Conservation (phyloP, 345 rosid genomes). For the Raphanus raphanistrum region DNA sequence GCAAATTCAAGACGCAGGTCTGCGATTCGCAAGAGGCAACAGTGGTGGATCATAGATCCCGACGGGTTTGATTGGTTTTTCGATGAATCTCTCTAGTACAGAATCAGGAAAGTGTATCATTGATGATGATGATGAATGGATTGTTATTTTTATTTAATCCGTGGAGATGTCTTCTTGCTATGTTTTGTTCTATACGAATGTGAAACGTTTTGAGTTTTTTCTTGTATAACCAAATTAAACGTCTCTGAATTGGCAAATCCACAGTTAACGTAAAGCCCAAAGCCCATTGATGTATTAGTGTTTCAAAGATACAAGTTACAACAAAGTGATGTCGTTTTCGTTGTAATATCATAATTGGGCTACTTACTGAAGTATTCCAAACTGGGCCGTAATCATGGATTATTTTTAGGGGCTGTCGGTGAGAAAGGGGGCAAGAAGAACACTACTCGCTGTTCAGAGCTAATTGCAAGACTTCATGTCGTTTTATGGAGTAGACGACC, state of each 20-base stretch:
- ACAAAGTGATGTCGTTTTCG: neutral
- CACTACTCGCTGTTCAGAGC: neutral
- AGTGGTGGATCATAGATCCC: slow-evolving; percentile 50
- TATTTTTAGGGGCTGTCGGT: neutral
- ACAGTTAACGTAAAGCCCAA: neutral
- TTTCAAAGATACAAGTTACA: neutral
- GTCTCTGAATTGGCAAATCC: neutral
- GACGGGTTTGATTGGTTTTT: slow-evolving; percentile 17
- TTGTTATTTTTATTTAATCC: neutral
- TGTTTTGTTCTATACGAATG: neutral
- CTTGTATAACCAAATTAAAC: neutral
- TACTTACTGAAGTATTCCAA: neutral
- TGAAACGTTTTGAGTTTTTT: slow-evolving; percentile 12
- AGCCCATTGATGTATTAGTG: neutral
- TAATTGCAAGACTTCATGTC: neutral
- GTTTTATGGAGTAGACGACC: neutral
- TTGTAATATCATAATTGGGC: neutral
- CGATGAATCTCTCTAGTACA: slow-evolving; percentile 7
- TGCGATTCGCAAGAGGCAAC: slow-evolving; percentile 87
- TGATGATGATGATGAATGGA: slow-evolving; percentile 19
- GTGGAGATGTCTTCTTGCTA: neutral
- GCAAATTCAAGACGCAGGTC: slow-evolving; percentile 91
- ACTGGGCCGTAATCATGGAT: neutral
- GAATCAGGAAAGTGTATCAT: slow-evolving; percentile 10
- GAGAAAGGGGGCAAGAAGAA: neutral